Evolutionary conservation across 2,329 filamentous ascomycete species (phyloP), one percentile per base, ranked within the genome.

Genomic region (Exophiala calicioides): DNA sequence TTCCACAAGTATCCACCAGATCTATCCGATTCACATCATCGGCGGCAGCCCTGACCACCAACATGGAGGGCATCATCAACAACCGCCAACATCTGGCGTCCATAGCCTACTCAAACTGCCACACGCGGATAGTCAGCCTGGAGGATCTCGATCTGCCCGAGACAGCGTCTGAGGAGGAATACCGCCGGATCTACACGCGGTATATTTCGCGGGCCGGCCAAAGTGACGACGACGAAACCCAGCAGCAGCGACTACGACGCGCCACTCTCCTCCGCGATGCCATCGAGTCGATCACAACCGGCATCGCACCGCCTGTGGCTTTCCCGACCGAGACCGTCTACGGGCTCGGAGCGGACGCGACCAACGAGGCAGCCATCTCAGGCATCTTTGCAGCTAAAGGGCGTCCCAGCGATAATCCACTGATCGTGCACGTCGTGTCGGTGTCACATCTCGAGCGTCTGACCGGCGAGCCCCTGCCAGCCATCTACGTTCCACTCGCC

Each of bases 311-410:
- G 7, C 93, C 93, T 3, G 89, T 98, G 36, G 93, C 88, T 1
- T 98, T 98, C 64, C 93, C 93, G 1, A 98, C 93, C 0, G 93
- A 98, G 70, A 98, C 93, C 0, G 93, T 98, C 1, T 98, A 98
- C 65, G 93, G 93, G 0, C 78, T 98, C 5, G 93, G 90, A n/a
- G 93, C 93, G 10, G 93, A 97, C 70, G 93, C 93, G 8, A 97
- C 90, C 19, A 81, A 89, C 59, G 89, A 84, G 60, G 75, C 73
- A 18, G 86, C 91, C 2, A 91, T 97, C 5, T 82, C 79, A 62
- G 90, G 90, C n/a, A 98, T 98, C 57, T 98, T 93, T 67, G 77
- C 81, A 16, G 90, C 88, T 41, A 98, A 98, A 70, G 86, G 89
- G 45, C 75, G 93, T 44, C 93, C 93, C 3, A 86, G 86, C 5